These are phyloP conservation scores for Zygnema cylindricum DNA, from an alignment of 139 green algal genomes.

Conservation along the genomic window DNA sequence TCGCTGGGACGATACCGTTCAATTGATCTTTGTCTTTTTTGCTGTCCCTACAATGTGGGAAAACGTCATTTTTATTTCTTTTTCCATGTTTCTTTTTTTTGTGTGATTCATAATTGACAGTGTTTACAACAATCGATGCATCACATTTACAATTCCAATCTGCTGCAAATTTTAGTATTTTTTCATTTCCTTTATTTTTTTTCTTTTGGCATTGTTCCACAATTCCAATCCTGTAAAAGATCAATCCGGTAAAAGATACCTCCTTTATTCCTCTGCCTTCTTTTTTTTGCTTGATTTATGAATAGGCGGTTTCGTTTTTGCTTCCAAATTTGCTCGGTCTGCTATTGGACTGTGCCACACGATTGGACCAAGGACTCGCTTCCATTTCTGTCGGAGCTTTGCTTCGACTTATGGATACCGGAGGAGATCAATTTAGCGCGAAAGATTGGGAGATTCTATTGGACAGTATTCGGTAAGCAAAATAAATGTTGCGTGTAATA, in stretches of 20 bases:
- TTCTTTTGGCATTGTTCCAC: conserved; percentile 19
- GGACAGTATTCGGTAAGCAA: conserved; percentile 47
- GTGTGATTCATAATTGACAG: no score
- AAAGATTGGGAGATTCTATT: conserved; percentile 37
- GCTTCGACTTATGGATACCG: conserved; percentile 49
- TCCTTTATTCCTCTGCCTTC: neutral
- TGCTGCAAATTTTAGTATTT: no score
- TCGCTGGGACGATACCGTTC: no score
- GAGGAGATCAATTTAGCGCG: conserved; percentile 3
- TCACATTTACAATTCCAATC: no score
- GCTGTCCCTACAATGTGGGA: no score
- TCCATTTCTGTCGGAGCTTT: conserved; percentile 48
- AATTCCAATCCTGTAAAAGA: neutral
- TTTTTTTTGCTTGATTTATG: neutral
- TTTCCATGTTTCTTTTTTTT: no score
- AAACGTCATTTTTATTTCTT: no score
- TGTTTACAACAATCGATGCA: no score
- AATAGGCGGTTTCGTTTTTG: conserved; percentile 52
- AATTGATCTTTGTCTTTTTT: no score
- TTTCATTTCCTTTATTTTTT: no score
- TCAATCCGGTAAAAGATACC: conserved; percentile 11
- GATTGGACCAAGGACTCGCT: conserved; percentile 49
- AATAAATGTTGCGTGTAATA: neutral
- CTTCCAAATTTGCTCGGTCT: conserved; percentile 49
- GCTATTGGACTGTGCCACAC: conserved; percentile 56